Conservation (phyloP, 208 protist genomes). For the Tetramitus jugosus region DNA sequence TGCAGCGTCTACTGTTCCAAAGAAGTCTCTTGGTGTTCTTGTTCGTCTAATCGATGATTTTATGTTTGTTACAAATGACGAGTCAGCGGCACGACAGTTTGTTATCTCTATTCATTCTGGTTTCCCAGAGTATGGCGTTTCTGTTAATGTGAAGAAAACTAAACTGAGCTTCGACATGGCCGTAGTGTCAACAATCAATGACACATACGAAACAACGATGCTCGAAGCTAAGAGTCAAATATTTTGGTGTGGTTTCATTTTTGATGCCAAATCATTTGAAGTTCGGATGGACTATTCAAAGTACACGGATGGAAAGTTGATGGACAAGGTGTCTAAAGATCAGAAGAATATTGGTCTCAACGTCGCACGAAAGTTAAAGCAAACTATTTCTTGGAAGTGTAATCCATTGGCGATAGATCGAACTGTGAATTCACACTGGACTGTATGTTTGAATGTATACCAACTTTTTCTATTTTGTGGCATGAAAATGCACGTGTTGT, state of each 20-base stretch:
- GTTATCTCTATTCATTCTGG: background rate
- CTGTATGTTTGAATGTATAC: background rate
- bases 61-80: background rate
- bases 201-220: background rate
- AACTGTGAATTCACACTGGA: background rate
- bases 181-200: background rate
- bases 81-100: background rate
- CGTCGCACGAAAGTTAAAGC: background rate
- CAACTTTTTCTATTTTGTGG: background rate
- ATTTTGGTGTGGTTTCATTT: constrained; percentile 10
- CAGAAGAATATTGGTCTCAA: background rate
- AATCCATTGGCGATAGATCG: background rate
- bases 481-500: constrained; percentile 8
- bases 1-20: background rate
- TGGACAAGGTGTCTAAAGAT: constrained; percentile 1
- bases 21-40: background rate
- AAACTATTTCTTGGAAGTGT: constrained; percentile 11
- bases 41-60: constrained; percentile 16
- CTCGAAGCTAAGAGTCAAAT: background rate
- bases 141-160: background rate
- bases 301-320: background rate
- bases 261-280: background rate
- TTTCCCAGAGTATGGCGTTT: background rate
- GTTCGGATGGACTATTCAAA: constrained; percentile 7
- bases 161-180: background rate